Evolutionary conservation across 2,329 filamentous ascomycete genomes (phyloP).

Genomic region (Cercospora sesami): DNA sequence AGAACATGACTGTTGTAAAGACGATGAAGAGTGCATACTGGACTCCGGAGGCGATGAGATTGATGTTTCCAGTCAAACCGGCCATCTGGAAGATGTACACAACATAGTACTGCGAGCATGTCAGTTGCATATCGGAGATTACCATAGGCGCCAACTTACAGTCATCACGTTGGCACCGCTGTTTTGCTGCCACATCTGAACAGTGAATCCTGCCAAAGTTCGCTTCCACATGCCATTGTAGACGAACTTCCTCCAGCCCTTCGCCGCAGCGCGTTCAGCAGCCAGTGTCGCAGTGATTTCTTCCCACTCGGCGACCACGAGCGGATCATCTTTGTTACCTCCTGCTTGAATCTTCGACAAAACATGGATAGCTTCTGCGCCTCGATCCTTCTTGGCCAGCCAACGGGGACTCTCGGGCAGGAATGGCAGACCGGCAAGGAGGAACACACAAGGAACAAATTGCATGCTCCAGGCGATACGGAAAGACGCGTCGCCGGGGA

Average conservation of each 20-base stretch:
- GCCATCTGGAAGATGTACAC: conserved; percentile 64
- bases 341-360: conserved; percentile 50
- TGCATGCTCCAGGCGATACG: conserved; percentile 51
- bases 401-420: conserved; percentile 51
- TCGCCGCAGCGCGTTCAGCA: conserved; percentile 43
- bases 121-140: not conserved
- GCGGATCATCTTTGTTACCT: conserved; percentile 48
- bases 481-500: conserved; percentile 44
- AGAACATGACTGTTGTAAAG: conserved; percentile 44
- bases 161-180: conserved; percentile 37
- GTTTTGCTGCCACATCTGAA: conserved; percentile 59
- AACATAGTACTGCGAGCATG: conserved; percentile 57
- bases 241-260: conserved; percentile 49
- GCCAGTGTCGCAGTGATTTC: conserved; percentile 48
- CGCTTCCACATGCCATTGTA: conserved; percentile 60
- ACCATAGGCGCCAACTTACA: not conserved
- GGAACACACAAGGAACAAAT: conserved; percentile 47
- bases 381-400: conserved; percentile 50
- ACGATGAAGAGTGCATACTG: conserved; percentile 48
- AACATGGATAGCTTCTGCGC: conserved; percentile 48
- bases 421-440: conserved; percentile 49
- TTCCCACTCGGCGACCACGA: conserved; percentile 52
- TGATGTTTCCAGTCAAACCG: conserved; percentile 54
- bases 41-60: conserved; percentile 44
- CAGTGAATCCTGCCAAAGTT: conserved; percentile 56